Base-by-base conservation (phyloP, 2,329 filamentous ascomycete species). In the Talaromyces marneffei region DNA sequence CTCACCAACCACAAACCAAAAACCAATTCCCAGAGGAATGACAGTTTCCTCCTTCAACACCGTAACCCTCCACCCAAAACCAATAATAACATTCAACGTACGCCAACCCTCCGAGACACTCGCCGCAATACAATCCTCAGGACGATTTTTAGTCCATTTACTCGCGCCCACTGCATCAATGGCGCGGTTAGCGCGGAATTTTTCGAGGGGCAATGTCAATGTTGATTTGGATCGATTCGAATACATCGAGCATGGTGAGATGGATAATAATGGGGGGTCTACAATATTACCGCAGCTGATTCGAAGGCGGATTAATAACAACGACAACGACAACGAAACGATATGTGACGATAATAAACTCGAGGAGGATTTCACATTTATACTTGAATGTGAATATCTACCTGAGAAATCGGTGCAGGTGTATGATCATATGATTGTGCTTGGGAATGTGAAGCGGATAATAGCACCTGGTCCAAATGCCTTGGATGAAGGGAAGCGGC, bases 1-100 rank as follows among this genome's bases (percentile, higher is more conserved):
- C 31, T n/a, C 40, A 2, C 4, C 23, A 33, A 50, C 23, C 25
- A 23, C 29, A 44, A 54, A 9, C 27, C 20, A 10, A 35, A 57
- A 16, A 62, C 66, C 52, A 42, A 68, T 68, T 12, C 77, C 76
- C 64, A 75, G 78, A 37, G 83, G 80, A 44, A 83, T 85, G 66
- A 85, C 83, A 8, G 81, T 87, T 33, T 87, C 85, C 2, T 87
- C 84, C 1, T 82, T 87, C 71, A 85, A 75, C 63, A 84, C 83
- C 3, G 82, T 87, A 14, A 80, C 83, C 0, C 73, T 87, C 2
- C 68, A 76, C 31, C 85, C 85, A 1, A 65, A 69, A 1, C 83
- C 85, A 0, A 76, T 83, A n/a, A 76, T 87, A 27, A 84, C 83
- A 0, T 87, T 87, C 77, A 87, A 87, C 64, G 77, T 87, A 60